Evolutionary conservation across 1,284 basidiomycete genomes (phyloP).

Genomic region (Apiotrichum domesticum): DNA sequence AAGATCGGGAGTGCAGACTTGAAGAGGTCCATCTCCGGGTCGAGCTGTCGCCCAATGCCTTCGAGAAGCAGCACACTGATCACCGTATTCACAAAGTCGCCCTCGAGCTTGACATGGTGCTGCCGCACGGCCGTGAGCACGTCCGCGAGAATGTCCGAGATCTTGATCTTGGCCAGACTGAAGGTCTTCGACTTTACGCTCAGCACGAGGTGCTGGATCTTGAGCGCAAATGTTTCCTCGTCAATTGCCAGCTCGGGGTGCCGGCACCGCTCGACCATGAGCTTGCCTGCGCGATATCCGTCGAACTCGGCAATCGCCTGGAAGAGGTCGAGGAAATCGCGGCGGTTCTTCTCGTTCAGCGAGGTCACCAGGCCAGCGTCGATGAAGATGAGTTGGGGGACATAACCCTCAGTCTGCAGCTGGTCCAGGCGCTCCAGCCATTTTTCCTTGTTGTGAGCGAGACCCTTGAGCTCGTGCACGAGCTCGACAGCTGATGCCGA

Average conservation of each 20-base stretch:
- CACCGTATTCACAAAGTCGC: slow-evolving; percentile 97
- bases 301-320: slow-evolving; percentile 93
- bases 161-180: slow-evolving; percentile 89
- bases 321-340: slow-evolving; percentile 95
- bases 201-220: slow-evolving; percentile 93
- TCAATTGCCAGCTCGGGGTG: slow-evolving; percentile 85
- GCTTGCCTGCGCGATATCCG: slow-evolving; percentile 84
- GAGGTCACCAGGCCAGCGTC: slow-evolving; percentile 92
- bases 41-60: slow-evolving; percentile 89
- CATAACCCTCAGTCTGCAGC: slow-evolving; percentile 68
- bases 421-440: slow-evolving; percentile 68
- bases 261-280: slow-evolving; percentile 96
- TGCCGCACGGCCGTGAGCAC: slow-evolving; percentile 80
- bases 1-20: slow-evolving; percentile 86
- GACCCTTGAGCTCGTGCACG: slow-evolving; percentile 59
- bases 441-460: slow-evolving; percentile 55
- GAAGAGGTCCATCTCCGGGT: slow-evolving; percentile 88
- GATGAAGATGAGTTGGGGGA: slow-evolving; percentile 92
- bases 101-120: slow-evolving; percentile 98
- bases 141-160: slow-evolving; percentile 84
- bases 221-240: slow-evolving; percentile 88
- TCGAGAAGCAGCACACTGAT: slow-evolving; percentile 89
- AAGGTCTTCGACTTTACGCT: slow-evolving; percentile 95
- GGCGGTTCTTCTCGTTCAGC: slow-evolving; percentile 70
- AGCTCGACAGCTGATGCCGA: slow-evolving; percentile 49